These are phyloP conservation scores for Capsella rubella DNA, from an alignment of 441 rosid genomes.

Conservation along the genomic window DNA sequence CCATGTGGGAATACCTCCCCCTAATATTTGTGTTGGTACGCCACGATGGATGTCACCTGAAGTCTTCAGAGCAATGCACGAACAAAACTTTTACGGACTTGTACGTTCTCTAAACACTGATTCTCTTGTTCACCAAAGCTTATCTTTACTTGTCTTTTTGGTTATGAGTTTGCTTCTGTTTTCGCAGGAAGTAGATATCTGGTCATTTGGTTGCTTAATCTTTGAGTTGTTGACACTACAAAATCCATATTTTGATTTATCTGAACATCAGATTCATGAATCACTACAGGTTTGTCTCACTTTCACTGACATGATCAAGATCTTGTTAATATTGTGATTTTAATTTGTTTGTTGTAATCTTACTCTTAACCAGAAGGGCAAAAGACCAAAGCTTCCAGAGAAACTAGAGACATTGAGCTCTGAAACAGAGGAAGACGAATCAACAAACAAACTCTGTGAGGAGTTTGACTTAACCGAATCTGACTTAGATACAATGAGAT, in stretches of 20 bases:
- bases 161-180: constrained; percentile 35
- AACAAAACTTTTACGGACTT: constrained; percentile 69
- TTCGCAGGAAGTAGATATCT: constrained; percentile 90
- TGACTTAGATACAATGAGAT: constrained; percentile 60
- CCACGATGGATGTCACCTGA: constrained; percentile 99
- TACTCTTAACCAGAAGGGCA: constrained; percentile 59
- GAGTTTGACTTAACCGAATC: constrained; percentile 49
- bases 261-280: constrained; percentile 77
- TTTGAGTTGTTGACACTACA: constrained; percentile 85
- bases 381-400: constrained; percentile 69
- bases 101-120: constrained; percentile 50
- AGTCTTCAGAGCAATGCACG: constrained; percentile 80
- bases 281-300: constrained; percentile 67
- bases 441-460: constrained; percentile 41
- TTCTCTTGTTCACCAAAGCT: not conserved
- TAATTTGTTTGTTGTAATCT: constrained; percentile 6
- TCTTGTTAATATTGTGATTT: constrained; percentile 11
- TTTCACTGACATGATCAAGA: not conserved
- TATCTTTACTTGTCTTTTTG: not conserved
- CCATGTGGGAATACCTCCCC: constrained; percentile 80
- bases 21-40: constrained; percentile 91
- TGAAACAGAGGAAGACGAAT: constrained; percentile 48
- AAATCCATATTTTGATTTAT: constrained; percentile 68
- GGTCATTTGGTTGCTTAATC: constrained; percentile 96
- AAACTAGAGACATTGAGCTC: constrained; percentile 60